These are phyloP conservation scores for Withania somnifera DNA, from an alignment of 305 asterid species.

Conservation along the genomic window DNA sequence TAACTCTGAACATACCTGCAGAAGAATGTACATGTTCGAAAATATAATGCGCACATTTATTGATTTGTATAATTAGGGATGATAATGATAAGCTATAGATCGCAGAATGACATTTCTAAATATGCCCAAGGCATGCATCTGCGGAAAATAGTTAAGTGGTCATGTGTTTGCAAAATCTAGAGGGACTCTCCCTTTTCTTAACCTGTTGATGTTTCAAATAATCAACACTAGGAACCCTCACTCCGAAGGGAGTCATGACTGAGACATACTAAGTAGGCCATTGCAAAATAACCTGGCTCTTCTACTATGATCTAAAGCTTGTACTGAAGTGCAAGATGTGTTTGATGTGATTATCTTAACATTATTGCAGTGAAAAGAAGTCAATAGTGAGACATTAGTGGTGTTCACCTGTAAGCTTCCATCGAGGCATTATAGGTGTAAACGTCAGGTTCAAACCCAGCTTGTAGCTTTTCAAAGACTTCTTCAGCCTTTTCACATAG, in stretches of 20 bases:
- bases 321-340: neutral
- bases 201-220: neutral
- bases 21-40: neutral
- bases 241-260: neutral
- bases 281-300: neutral
- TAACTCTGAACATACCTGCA: neutral
- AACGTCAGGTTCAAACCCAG: slow-evolving; percentile 78
- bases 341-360: neutral
- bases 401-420: slow-evolving; percentile 73
- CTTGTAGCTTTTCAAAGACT: slow-evolving; percentile 68
- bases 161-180: neutral
- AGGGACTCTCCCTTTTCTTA: neutral
- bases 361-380: neutral
- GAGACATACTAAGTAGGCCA: neutral
- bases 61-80: neutral
- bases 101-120: neutral
- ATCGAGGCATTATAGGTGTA: slow-evolving; percentile 84
- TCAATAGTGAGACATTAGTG: neutral
- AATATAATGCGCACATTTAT: neutral
- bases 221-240: neutral
- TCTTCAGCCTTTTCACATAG: slow-evolving; percentile 82
- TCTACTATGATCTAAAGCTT: neutral
- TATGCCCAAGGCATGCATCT: neutral
- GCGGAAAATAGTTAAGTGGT: neutral
- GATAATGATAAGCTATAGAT: neutral